phyloP scores from a whole-genome alignment of 805 yeast species.

The Cyberlindnera meyerae region DNA sequence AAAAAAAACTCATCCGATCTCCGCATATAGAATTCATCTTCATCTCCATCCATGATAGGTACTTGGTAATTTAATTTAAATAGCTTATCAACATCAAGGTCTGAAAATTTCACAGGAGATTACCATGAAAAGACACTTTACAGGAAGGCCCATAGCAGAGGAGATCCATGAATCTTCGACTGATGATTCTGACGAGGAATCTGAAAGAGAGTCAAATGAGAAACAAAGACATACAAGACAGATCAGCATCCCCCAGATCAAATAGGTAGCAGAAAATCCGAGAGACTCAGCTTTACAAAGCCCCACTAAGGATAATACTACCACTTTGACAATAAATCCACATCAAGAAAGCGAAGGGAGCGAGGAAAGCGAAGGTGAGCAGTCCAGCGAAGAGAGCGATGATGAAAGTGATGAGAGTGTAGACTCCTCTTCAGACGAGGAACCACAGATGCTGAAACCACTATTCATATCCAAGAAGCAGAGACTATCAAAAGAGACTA shows the following conservation, averaged over 20 bases:
- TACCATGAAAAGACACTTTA: conserved; percentile 18
- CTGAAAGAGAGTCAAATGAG: background rate
- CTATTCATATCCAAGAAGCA: conserved; percentile 21
- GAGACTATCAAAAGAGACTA: too few species aligned
- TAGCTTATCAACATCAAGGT: too few species aligned
- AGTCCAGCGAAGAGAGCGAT: conserved; percentile 20
- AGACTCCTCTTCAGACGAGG: conserved; percentile 14
- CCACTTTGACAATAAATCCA: too few species aligned
- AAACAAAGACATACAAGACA: background rate
- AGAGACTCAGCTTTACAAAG: too few species aligned
- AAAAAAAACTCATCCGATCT: too few species aligned
- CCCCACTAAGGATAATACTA: too few species aligned
- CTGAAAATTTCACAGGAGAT: too few species aligned
- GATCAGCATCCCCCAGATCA: background rate
- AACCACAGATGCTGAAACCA: conserved; percentile 21
- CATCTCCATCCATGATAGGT: too few species aligned
- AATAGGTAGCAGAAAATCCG: background rate
- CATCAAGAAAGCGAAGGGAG: conserved; percentile 28
- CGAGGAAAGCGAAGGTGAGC: conserved; percentile 31
- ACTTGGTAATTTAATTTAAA: too few species aligned
- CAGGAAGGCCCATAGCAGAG: conserved; percentile 10
- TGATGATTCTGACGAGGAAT: conserved; percentile 5
- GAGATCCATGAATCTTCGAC: conserved; percentile 2
- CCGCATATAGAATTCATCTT: too few species aligned
- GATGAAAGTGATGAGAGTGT: conserved; percentile 11